phyloP scores from a whole-genome alignment of 2,329 filamentous ascomycete genomes.

The Apiospora aurea region DNA sequence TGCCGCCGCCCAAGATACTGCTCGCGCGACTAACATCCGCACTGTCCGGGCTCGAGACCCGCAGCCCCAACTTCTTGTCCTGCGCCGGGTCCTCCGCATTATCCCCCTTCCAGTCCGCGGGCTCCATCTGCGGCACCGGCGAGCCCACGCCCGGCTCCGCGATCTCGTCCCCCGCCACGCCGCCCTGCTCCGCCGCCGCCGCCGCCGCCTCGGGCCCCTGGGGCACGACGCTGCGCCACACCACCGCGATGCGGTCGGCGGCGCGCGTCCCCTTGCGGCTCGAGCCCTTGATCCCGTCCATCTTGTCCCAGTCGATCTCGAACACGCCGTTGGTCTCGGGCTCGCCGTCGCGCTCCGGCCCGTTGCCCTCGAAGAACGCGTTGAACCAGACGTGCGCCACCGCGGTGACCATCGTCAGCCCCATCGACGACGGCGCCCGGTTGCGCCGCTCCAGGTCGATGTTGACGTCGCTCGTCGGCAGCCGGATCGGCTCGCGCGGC shows the following conservation, averaged over 20 bases:
- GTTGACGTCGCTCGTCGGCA: constrained; percentile 87
- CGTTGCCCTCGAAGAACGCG: constrained; percentile 85
- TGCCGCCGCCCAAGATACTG: constrained; percentile 60
- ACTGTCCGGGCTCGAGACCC: constrained; percentile 70
- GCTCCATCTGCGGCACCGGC: constrained; percentile 71
- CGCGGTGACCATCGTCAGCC: constrained; percentile 88
- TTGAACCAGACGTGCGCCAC: constrained; percentile 99
- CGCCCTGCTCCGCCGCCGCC: constrained; percentile 25
- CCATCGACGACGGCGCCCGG: constrained; percentile 76
- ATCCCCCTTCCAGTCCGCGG: constrained; percentile 78
- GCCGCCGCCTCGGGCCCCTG: constrained; percentile 30
- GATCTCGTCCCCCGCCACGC: constrained; percentile 53
- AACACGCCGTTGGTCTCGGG: constrained; percentile 72
- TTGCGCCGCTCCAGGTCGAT: constrained; percentile 89
- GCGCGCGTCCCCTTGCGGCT: constrained; percentile 81
- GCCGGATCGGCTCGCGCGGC: constrained; percentile 69
- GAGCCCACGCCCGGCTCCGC: constrained; percentile 71
- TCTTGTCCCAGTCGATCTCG: constrained; percentile 66
- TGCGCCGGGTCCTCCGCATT: constrained; percentile 54
- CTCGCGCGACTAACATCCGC: constrained; percentile 75
- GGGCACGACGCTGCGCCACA: constrained; percentile 70
- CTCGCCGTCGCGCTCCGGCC: constrained; percentile 70
- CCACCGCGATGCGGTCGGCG: constrained; percentile 82
- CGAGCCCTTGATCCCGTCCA: constrained; percentile 96
- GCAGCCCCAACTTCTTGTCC: constrained; percentile 72